Evolutionary conservation across 352 stramenopile species (phyloP).

Genomic region (Globisporangium nunn): DNA sequence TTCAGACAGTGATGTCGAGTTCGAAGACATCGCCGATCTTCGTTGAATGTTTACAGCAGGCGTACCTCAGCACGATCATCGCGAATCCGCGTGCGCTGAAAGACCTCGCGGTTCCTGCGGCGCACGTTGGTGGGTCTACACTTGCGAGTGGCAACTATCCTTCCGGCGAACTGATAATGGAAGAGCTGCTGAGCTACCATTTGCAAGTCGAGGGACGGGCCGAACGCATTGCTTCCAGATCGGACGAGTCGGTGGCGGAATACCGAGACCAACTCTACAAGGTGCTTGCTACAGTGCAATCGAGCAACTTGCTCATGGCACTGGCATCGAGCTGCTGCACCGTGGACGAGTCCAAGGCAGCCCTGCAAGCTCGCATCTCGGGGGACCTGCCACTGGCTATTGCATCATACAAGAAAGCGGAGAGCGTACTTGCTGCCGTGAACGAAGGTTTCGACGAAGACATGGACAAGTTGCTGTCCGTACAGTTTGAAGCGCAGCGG

Average conservation of each 20-base stretch:
- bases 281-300: constrained; percentile 52
- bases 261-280: constrained; percentile 75
- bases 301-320: constrained; percentile 55
- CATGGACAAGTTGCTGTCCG: constrained; percentile 12
- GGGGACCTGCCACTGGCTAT: constrained; percentile 69
- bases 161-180: constrained; percentile 52
- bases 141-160: constrained; percentile 52
- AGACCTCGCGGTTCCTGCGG: constrained; percentile 27
- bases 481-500: constrained; percentile 37
- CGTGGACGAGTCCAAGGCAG: constrained; percentile 43
- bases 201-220: constrained; percentile 7
- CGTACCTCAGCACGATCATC: constrained; percentile 38
- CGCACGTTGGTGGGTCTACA: constrained; percentile 40
- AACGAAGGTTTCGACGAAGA: constrained; percentile 28
- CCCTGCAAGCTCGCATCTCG: constrained; percentile 53
- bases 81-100: constrained; percentile 23
- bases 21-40: constrained; percentile 14
- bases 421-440: constrained; percentile 33
- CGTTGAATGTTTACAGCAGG: constrained; percentile 32
- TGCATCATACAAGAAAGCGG: constrained; percentile 62
- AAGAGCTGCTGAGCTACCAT: constrained; percentile 52
- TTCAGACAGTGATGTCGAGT: constrained; percentile 6
- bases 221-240: constrained; percentile 1
- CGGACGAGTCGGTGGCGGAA: constrained; percentile 19
- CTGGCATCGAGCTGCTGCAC: constrained; percentile 47